phyloP scores from a whole-genome alignment of 1,139 yeast genomes.

The Geotrichum candidum region DNA sequence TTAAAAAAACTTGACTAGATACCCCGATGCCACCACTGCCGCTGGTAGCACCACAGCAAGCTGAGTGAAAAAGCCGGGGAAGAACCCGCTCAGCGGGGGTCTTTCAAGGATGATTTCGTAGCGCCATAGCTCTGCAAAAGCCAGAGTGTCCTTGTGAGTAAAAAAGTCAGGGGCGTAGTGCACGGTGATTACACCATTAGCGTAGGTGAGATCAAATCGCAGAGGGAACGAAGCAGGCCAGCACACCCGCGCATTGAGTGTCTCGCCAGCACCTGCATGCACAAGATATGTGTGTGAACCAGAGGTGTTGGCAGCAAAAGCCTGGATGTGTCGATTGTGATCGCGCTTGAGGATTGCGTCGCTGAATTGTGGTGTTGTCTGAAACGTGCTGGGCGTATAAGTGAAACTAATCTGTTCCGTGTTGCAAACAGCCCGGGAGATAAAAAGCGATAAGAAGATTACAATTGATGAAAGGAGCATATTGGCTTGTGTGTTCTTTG shows the following conservation, averaged over 20 bases:
- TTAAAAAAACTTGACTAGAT: background rate
- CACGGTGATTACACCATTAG: slow-evolving; percentile 5
- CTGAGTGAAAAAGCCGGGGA: background rate
- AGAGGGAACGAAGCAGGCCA: slow-evolving; percentile 38
- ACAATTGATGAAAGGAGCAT: background rate
- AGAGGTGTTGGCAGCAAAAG: background rate
- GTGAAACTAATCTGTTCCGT: background rate
- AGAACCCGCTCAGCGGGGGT: background rate
- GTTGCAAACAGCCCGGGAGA: background rate
- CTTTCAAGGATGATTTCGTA: background rate
- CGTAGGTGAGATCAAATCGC: slow-evolving; percentile 25
- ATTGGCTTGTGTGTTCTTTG: background rate
- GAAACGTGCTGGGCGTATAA: background rate
- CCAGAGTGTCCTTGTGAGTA: slow-evolving; percentile 4
- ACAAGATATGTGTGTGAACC: background rate
- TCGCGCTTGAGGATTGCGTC: background rate
- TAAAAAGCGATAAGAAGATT: background rate
- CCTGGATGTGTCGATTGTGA: background rate
- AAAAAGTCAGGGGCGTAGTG: slow-evolving; percentile 7
- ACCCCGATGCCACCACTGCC: background rate
- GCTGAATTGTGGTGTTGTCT: background rate
- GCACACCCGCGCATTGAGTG: slow-evolving; percentile 30
- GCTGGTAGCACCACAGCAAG: background rate
- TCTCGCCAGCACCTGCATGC: background rate
- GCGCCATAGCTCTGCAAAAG: background rate